Conservation (phyloP, 2,329 filamentous ascomycete species). For the Truncatella angustata region DNA sequence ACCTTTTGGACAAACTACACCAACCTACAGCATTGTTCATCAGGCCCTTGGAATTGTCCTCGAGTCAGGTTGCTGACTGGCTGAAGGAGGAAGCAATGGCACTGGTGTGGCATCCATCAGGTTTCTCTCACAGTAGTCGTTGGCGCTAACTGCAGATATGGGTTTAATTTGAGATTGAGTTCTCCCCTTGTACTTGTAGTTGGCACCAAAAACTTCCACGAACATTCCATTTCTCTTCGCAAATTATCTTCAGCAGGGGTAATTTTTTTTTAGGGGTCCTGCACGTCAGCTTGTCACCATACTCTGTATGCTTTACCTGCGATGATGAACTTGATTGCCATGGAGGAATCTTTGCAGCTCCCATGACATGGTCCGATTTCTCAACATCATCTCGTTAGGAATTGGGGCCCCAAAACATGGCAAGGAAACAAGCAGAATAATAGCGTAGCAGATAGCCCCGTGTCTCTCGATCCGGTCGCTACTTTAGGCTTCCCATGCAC, state of each 20-base stretch:
- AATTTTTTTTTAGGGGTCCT: background rate
- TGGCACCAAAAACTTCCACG: slow-evolving; percentile 3
- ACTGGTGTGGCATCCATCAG: slow-evolving; percentile 8
- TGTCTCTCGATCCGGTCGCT: slow-evolving; percentile 32
- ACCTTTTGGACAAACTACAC: no score
- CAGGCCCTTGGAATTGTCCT: no score
- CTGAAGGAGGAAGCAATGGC: background rate
- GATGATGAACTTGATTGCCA: no score
- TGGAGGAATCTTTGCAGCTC: no score
- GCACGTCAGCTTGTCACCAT: slow-evolving; percentile 5
- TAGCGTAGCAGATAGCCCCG: slow-evolving; percentile 34
- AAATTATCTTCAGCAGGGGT: background rate
- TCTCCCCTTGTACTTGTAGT: background rate
- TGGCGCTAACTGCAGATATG: slow-evolving; percentile 3
- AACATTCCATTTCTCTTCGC: background rate
- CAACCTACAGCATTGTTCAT: no score
- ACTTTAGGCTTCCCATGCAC: background rate
- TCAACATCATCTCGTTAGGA: background rate
- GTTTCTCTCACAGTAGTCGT: background rate
- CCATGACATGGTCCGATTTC: background rate
- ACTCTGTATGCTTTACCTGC: no score
- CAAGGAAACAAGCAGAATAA: background rate
- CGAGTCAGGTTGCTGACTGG: no score
- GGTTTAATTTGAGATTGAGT: background rate
- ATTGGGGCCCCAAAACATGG: background rate